Evolutionary conservation across 371 early-diverging fungal species (phyloP).

Genomic region (Capillidium rhysosporum): DNA sequence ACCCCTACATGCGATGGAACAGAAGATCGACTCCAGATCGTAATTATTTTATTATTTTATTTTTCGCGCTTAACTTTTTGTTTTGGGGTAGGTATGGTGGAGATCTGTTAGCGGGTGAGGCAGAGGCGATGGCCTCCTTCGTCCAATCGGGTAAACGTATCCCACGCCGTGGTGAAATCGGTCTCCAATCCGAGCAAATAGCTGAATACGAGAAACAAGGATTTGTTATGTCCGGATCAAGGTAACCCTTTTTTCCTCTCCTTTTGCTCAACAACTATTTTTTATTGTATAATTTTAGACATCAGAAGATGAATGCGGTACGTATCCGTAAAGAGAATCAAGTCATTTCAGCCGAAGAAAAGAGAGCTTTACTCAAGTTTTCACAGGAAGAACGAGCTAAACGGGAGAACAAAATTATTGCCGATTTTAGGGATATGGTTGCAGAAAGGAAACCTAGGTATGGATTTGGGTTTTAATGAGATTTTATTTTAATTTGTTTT

Average conservation of each 20-base stretch:
- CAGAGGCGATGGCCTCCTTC: slow-evolving; percentile 66
- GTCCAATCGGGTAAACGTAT: slow-evolving; percentile 81
- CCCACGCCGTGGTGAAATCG: slow-evolving; percentile 94
- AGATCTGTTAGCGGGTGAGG: slow-evolving; percentile 58
- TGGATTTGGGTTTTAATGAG: no score
- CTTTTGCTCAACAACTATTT: no score
- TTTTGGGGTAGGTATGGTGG: slow-evolving; percentile 40
- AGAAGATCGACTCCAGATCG: slow-evolving; percentile 27
- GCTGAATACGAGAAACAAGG: slow-evolving; percentile 67
- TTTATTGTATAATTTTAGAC: slow-evolving; percentile 17
- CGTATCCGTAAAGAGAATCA: slow-evolving; percentile 91
- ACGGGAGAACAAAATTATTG: slow-evolving; percentile 77
- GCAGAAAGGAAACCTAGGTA: slow-evolving; percentile 10
- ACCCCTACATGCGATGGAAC: slow-evolving; percentile 26
- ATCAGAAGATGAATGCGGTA: slow-evolving; percentile 88
- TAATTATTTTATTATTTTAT: slow-evolving; percentile 6
- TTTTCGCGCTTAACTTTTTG: background rate
- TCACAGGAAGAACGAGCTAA: slow-evolving; percentile 67
- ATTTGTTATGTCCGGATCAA: slow-evolving; percentile 88
- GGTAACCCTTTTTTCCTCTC: slow-evolving; percentile 19
- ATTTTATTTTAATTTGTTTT: no score
- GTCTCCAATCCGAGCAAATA: slow-evolving; percentile 65
- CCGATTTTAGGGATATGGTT: slow-evolving; percentile 52
- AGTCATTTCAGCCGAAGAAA: slow-evolving; percentile 72
- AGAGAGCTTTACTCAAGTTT: slow-evolving; percentile 50